Base-by-base conservation (phyloP, 2,329 filamentous ascomycete species). In the Septoria linicola region DNA sequence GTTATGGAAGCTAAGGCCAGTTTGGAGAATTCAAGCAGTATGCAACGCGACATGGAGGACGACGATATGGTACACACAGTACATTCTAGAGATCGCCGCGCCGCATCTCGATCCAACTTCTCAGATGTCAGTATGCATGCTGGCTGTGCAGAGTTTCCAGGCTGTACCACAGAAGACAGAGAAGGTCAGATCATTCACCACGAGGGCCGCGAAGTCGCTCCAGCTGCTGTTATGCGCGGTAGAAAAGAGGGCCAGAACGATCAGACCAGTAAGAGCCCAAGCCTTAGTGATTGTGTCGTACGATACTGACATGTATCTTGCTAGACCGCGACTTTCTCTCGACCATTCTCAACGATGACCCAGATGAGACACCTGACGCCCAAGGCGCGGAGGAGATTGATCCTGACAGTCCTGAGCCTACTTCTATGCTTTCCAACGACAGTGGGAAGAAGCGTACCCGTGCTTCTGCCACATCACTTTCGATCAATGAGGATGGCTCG, bases 91-190 rank as follows among this genome's bases (percentile, higher is more conserved):
- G 51, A 57, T 25, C 46, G 57, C 35, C 59, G 59, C 31, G 53
- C 30, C 16, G 51, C 51, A 13, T 60, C 62, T 23, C 58, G 55
- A 23, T 59, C 57, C 16, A 55, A 51, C 25, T 20, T 32, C 44
- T 68, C 66, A 3, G 66, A 69, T 42, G 55, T 68, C 51, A 68
- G 65, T 53, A 69, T 69, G 67, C 67, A 69, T 47, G 51, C 57
- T 16, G 50, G 55, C 32, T 69, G 64, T 53, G 55, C 54, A 6
- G 48, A 58, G 31, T 69, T 60, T 34, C 66, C 67, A 10, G 46
- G 37, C 7, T 68, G 66, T 56, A 63, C 59, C 19, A 44, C 54
- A 8, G 63, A 68, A 41, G 63, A 65, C 30, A 53, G 40, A 19
- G 53, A 62, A 13, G 57, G 63, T 21, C 39, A 54, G 13, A 46